A percentile compares a stretch with the other conserved stretches of the same genome.
phyloP scores from a whole-genome alignment of 768 basidiomycete genomes.

The Amanita polypyramis region DNA sequence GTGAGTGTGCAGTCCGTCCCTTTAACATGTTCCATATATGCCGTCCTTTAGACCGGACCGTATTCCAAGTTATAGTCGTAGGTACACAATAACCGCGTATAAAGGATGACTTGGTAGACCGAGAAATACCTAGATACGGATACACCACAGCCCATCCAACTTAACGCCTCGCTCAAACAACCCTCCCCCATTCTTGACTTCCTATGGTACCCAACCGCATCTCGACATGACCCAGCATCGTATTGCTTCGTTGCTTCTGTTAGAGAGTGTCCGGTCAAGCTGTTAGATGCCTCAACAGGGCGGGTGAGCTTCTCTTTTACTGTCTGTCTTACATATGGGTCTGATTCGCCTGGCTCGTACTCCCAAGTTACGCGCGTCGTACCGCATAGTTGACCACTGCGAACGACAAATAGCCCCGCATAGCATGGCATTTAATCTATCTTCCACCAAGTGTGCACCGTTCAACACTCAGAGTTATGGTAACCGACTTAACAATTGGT shows the following conservation, averaged over 20 bases:
- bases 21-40: not conserved
- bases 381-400: conserved; percentile 87
- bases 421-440: conserved; percentile 65
- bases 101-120: not conserved
- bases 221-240: conserved; percentile 39
- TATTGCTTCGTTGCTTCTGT: conserved; percentile 83
- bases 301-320: conserved; percentile 34
- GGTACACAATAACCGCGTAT: not conserved
- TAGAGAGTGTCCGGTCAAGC: conserved; percentile 75
- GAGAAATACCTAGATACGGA: not conserved
- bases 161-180: conserved; percentile 31
- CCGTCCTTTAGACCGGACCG: not conserved
- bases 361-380: conserved; percentile 77
- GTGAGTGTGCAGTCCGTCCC: conserved; percentile 11
- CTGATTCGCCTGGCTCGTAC: not conserved
- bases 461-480: not conserved
- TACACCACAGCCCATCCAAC: conserved; percentile 1
- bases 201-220: conserved; percentile 79
- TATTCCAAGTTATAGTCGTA: not conserved
- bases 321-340: not conserved
- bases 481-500: not conserved
- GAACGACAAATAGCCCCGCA: conserved; percentile 87
- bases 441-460: conserved; percentile 48
- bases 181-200: conserved; percentile 70
- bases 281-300: conserved; percentile 73